Percentiles rank a stretch among this genome's conserved stretches.
Conservation (phyloP, 768 basidiomycete species). For the Tephrocybe sp. region DNA sequence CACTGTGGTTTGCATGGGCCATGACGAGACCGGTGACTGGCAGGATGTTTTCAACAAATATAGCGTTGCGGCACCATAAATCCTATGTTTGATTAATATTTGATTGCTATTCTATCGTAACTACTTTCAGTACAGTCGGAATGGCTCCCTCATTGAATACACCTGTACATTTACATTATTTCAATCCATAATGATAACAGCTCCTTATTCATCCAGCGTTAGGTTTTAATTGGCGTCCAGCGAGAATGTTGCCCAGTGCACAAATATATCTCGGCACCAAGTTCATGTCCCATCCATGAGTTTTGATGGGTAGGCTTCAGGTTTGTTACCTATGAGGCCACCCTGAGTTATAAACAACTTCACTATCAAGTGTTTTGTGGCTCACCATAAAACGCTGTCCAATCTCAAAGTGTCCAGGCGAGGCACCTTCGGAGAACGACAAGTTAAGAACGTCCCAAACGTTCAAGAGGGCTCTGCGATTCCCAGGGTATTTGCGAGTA, state of each 20-base stretch:
- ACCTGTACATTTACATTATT: conserved; percentile 3
- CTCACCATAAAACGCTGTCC: conserved; percentile 71
- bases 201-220: conserved; percentile 11
- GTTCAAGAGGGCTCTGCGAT: conserved; percentile 72
- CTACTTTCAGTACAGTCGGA: not conserved
- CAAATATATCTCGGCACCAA: conserved; percentile 67
- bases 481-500: conserved; percentile 45
- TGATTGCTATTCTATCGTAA: not conserved
- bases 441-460: conserved; percentile 75
- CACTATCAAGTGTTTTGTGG: conserved; percentile 12
- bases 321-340: conserved; percentile 53
- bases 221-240: conserved; percentile 43
- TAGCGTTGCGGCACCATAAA: conserved; percentile 39
- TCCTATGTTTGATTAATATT: not conserved
- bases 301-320: conserved; percentile 62
- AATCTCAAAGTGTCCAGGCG: conserved; percentile 47
- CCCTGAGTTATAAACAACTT: not conserved
- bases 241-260: conserved; percentile 62
- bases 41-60: conserved; percentile 64
- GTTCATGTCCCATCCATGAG: conserved; percentile 68
- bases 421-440: conserved; percentile 46
- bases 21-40: conserved; percentile 73
- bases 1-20: conserved; percentile 83
- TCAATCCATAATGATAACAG: conserved; percentile 5
- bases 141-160: conserved; percentile 6